These are phyloP conservation scores for Exophiala lecanii-corni DNA, from an alignment of 2,329 filamentous ascomycete species.

Conservation along the genomic window DNA sequence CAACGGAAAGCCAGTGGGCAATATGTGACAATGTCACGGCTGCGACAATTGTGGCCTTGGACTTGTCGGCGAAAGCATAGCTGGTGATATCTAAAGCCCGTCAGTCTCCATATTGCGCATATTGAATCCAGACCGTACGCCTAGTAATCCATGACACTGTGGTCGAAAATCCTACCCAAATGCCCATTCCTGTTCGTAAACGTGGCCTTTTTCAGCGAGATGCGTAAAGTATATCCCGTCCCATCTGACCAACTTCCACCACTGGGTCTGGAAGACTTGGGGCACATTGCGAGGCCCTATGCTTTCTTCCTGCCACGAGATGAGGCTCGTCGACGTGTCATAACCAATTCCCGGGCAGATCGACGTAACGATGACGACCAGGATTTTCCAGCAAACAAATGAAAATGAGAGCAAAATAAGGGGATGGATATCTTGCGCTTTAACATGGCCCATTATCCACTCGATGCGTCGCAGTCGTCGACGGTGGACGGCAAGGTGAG, in stretches of 20 bases:
- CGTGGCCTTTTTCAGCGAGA: slow-evolving; percentile 49
- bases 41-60: slow-evolving; percentile 38
- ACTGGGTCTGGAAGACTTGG: slow-evolving; percentile 26
- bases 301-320: slow-evolving; percentile 29
- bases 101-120: no score
- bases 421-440: no score
- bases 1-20: slow-evolving; percentile 71
- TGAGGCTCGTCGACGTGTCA: slow-evolving; percentile 57
- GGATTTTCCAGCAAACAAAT: slow-evolving; percentile 53
- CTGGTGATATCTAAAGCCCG: no score
- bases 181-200: slow-evolving; percentile 64
- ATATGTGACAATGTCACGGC: slow-evolving; percentile 65
- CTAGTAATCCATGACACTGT: slow-evolving; percentile 13
- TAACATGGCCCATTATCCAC: no score
- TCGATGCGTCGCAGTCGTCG: no score
- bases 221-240: slow-evolving; percentile 59
- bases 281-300: slow-evolving; percentile 1
- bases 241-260: slow-evolving; percentile 53
- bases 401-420: no score
- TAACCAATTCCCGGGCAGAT: slow-evolving; percentile 56
- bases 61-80: background rate
- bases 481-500: no score
- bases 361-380: slow-evolving; percentile 48
- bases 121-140: slow-evolving; percentile 25
- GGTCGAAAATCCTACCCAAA: slow-evolving; percentile 52